Conservation (phyloP, 768 basidiomycete genomes). For the Trametes maxima region DNA sequence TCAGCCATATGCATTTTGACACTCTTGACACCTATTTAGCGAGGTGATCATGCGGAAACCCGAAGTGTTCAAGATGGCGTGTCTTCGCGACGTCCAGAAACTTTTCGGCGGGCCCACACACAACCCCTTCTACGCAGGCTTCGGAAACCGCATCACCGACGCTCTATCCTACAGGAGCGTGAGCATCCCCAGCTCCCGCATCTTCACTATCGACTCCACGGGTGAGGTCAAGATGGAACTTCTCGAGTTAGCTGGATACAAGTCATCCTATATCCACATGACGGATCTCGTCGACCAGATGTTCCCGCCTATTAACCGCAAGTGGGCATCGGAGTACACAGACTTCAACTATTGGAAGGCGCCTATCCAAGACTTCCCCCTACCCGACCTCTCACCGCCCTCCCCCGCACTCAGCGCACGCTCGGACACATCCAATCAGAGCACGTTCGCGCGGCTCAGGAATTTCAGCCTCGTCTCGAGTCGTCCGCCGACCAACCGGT, state of each 20-base stretch:
- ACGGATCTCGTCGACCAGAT: slow-evolving; percentile 99
- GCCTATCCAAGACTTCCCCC: slow-evolving; percentile 72
- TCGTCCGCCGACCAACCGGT: slow-evolving; percentile 37
- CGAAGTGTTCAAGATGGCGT: slow-evolving; percentile 99
- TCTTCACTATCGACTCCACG: slow-evolving; percentile 94
- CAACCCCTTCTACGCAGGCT: slow-evolving; percentile 94
- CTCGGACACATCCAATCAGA: slow-evolving; percentile 81
- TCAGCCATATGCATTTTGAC: neutral
- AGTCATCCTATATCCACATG: slow-evolving; percentile 99
- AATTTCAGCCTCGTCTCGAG: slow-evolving; percentile 76
- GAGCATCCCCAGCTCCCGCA: slow-evolving; percentile 89
- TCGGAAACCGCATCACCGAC: slow-evolving; percentile 98
- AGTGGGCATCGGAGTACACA: slow-evolving; percentile 88
- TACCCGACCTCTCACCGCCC: slow-evolving; percentile 82
- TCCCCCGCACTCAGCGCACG: slow-evolving; percentile 94
- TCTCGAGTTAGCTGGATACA: slow-evolving; percentile 94
- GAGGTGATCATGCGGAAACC: slow-evolving; percentile 99
- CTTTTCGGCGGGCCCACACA: slow-evolving; percentile 74
- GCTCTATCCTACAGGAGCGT: slow-evolving; percentile 97
- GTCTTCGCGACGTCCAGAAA: slow-evolving; percentile 90
- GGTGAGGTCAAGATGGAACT: slow-evolving; percentile 98
- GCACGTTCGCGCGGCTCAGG: slow-evolving; percentile 71
- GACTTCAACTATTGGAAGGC: slow-evolving; percentile 97
- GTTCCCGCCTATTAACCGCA: slow-evolving; percentile 94
- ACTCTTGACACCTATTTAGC: slow-evolving; percentile 44